Evolutionary conservation across 306 rosid species (phyloP).

Genomic region (Canavalia ensiformis): DNA sequence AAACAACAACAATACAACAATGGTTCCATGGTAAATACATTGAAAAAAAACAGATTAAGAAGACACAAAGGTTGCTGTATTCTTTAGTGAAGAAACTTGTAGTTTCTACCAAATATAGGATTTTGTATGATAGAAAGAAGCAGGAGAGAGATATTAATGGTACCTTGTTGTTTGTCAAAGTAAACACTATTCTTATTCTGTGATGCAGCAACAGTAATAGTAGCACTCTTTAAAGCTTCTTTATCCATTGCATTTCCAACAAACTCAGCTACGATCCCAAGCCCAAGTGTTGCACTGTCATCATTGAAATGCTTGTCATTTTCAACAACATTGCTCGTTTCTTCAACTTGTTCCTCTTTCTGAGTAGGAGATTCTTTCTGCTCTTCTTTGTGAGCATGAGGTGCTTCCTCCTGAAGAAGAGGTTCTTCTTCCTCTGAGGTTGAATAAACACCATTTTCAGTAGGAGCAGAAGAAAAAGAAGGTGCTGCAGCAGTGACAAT

Average conservation of each 20-base stretch:
- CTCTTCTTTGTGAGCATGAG: constrained; percentile 15
- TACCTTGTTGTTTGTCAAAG: constrained; percentile 48
- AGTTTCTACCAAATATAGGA: no score
- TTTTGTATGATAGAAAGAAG: background rate
- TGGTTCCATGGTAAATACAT: no score
- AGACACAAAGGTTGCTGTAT: background rate
- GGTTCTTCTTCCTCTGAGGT: background rate
- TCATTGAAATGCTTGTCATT: background rate
- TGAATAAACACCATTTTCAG: background rate
- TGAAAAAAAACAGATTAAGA: no score
- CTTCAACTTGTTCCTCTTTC: constrained; percentile 19
- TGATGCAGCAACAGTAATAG: constrained; percentile 3
- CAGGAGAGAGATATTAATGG: background rate
- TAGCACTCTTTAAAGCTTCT: constrained; percentile 16
- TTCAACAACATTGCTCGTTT: background rate
- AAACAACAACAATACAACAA: no score
- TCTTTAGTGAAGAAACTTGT: no score
- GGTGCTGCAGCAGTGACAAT: background rate
- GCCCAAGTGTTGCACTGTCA: background rate
- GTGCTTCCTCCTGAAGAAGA: constrained; percentile 9
- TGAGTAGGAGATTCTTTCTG: background rate
- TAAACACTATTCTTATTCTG: constrained; percentile 37
- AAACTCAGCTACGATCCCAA: background rate
- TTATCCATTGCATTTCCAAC: constrained; percentile 30
- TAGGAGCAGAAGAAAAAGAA: background rate